Percentiles rank a stretch among this genome's conserved stretches.
Evolutionary conservation across 2,329 filamentous ascomycete genomes (phyloP).

Genomic region (Aspergillus cejpii): DNA sequence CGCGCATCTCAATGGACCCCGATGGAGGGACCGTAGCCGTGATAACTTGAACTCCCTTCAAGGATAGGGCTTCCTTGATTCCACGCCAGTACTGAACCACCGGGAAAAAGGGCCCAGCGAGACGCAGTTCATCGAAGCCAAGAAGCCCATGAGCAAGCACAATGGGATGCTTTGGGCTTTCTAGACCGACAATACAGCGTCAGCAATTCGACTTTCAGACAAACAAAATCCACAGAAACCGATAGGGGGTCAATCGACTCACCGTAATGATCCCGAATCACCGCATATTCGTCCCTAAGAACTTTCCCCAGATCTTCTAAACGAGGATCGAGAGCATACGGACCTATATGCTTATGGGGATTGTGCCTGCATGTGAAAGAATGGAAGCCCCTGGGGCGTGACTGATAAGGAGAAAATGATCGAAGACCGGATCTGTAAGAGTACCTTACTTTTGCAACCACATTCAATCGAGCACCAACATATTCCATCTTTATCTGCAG

Average conservation of each 20-base stretch:
- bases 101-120: conserved; percentile 49
- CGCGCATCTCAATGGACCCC: conserved; percentile 53
- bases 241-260: conserved; percentile 4
- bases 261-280: conserved; percentile 54
- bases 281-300: conserved; percentile 57
- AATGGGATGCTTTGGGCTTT: conserved; percentile 50
- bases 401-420: conserved; percentile 1
- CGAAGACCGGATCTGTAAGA: background rate
- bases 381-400: conserved; percentile 14
- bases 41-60: conserved; percentile 55
- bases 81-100: conserved; percentile 60
- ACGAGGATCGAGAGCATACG: conserved; percentile 41
- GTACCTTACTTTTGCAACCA: background rate
- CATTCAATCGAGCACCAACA: conserved; percentile 7
- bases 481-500: conserved; percentile 17
- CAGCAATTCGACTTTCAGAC: background rate
- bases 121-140: conserved; percentile 57
- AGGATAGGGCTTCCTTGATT: conserved; percentile 52
- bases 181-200: conserved; percentile 12
- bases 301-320: conserved; percentile 47
- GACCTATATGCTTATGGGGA: conserved; percentile 4
- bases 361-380: conserved; percentile 11
- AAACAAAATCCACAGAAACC: background rate
- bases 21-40: conserved; percentile 55
- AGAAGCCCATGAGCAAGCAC: conserved; percentile 60